Evolutionary conservation across 2,329 filamentous ascomycete genomes (phyloP).

Genomic region (Fusarium chaquense): DNA sequence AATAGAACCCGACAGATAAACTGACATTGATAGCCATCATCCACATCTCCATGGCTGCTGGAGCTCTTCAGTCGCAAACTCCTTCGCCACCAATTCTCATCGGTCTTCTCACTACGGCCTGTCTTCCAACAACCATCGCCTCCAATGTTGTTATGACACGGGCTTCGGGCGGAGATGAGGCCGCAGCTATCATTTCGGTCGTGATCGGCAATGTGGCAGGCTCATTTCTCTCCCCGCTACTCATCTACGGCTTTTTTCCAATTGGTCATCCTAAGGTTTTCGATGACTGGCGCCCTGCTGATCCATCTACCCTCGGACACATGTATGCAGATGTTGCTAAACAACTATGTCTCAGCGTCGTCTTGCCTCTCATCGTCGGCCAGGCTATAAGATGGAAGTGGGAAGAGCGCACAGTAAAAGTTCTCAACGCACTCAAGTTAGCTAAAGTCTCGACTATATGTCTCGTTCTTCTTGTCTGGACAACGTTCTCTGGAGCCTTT

Average conservation of each 20-base stretch:
- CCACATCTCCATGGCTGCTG: slow-evolving; percentile 61
- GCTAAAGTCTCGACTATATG: slow-evolving; percentile 63
- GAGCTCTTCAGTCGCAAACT: slow-evolving; percentile 62
- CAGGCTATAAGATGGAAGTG: slow-evolving; percentile 67
- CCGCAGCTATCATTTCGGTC: slow-evolving; percentile 74
- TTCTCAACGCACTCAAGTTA: slow-evolving; percentile 66
- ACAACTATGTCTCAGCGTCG: slow-evolving; percentile 75
- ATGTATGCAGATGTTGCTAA: slow-evolving; percentile 77
- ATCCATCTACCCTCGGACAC: slow-evolving; percentile 63
- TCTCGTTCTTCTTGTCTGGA: slow-evolving; percentile 65
- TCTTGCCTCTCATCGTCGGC: slow-evolving; percentile 72
- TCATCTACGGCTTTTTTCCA: slow-evolving; percentile 72
- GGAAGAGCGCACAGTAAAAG: slow-evolving; percentile 64
- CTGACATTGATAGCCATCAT: slow-evolving; percentile 55
- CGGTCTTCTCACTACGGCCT: slow-evolving; percentile 75
- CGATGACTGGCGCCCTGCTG: slow-evolving; percentile 65
- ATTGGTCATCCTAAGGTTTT: slow-evolving; percentile 61
- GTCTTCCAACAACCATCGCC: slow-evolving; percentile 77
- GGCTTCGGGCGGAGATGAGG: slow-evolving; percentile 74
- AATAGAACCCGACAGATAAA: neutral
- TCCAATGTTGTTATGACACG: slow-evolving; percentile 82
- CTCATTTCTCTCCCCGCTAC: slow-evolving; percentile 73
- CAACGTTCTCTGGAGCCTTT: slow-evolving; percentile 75
- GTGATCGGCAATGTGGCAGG: slow-evolving; percentile 77
- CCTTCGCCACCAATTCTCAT: slow-evolving; percentile 75